Percentiles rank a stretch among this genome's conserved stretches.
These are phyloP conservation scores for Schoenoplectus triqueter DNA, from an alignment of 202 grass and related monocot genomes.

Conservation along the genomic window DNA sequence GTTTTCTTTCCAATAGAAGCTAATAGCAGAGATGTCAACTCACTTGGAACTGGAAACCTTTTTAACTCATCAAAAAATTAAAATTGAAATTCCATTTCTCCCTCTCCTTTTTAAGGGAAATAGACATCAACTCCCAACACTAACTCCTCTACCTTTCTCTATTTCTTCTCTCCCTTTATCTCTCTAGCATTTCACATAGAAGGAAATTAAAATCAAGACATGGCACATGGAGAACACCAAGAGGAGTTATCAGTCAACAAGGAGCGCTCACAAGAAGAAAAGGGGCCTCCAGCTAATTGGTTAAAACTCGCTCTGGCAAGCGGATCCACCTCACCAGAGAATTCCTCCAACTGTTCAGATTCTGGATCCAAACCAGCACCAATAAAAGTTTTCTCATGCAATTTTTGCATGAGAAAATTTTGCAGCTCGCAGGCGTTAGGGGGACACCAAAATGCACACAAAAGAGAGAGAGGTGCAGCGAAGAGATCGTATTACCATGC, in stretches of 20 bases:
- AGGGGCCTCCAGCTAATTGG: slow-evolving; percentile 47
- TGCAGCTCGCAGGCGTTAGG: slow-evolving; percentile 92
- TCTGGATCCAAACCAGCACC: slow-evolving; percentile 47
- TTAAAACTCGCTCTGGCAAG: slow-evolving; percentile 64
- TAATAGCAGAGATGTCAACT: slow-evolving; percentile 28
- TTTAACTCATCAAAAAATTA: slow-evolving; percentile 52
- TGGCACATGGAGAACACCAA: slow-evolving; percentile 44
- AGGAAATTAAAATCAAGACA: slow-evolving; percentile 31
- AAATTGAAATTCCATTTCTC: slow-evolving; percentile 48
- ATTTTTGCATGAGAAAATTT: slow-evolving; percentile 91
- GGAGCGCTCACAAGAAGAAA: slow-evolving; percentile 50
- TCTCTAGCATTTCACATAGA: slow-evolving; percentile 27
- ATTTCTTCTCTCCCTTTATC: background rate
- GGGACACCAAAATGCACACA: slow-evolving; percentile 95
- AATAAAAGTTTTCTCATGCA: slow-evolving; percentile 93
- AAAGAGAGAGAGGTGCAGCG: slow-evolving; percentile 67
- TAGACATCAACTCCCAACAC: slow-evolving; percentile 41
- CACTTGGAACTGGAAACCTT: slow-evolving; percentile 46
- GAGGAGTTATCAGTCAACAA: slow-evolving; percentile 58
- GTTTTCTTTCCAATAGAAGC: background rate
- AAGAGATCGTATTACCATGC: slow-evolving; percentile 57
- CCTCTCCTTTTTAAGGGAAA: slow-evolving; percentile 71
- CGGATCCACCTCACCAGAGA: slow-evolving; percentile 31
- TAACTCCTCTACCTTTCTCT: background rate
- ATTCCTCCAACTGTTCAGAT: slow-evolving; percentile 46